Conservation (phyloP, 2,329 filamentous ascomycete genomes). For the Dissoconium aciculare region DNA sequence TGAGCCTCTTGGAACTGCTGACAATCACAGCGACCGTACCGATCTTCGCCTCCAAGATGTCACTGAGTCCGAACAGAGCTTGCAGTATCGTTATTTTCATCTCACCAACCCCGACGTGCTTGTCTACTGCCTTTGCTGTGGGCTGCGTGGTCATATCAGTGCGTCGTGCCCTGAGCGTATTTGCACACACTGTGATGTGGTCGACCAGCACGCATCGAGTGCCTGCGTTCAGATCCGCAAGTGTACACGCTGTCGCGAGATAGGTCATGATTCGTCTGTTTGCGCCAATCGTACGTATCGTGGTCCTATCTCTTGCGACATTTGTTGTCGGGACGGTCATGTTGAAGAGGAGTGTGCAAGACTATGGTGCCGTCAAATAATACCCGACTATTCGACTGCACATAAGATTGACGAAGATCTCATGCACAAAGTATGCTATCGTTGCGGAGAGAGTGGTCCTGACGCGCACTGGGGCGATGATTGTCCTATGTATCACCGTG, state of each 20-base stretch:
- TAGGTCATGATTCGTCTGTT: slow-evolving; percentile 7
- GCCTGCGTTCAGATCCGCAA: slow-evolving; percentile 8
- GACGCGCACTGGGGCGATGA: slow-evolving; percentile 1
- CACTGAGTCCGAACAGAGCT: slow-evolving; percentile 7
- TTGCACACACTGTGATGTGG: slow-evolving; percentile 7
- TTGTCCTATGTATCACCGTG: not conserved
- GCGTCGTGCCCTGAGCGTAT: slow-evolving; percentile 4
- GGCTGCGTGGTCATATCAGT: slow-evolving; percentile 6
- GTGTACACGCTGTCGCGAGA: slow-evolving; percentile 7
- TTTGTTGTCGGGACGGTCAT: slow-evolving; percentile 11
- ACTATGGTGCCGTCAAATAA: slow-evolving; percentile 10
- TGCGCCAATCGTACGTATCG: slow-evolving; percentile 4
- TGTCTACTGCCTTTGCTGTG: slow-evolving; percentile 10
- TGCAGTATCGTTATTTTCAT: slow-evolving; percentile 12
- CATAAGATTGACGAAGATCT: not conserved
- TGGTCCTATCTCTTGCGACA: slow-evolving; percentile 8
- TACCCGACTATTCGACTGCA: not conserved
- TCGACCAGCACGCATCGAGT: slow-evolving; percentile 5
- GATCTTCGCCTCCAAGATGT: slow-evolving; percentile 5
- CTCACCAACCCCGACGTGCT: slow-evolving; percentile 5
- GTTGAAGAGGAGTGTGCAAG: slow-evolving; percentile 15
- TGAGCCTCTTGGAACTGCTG: not conserved
- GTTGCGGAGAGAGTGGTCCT: not conserved
- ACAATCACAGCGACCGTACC: slow-evolving; percentile 1
- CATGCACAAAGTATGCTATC: not conserved